Evolutionary conservation across 1,284 basidiomycete species (phyloP).

Genomic region (Rhodotorula mucilaginosa): DNA sequence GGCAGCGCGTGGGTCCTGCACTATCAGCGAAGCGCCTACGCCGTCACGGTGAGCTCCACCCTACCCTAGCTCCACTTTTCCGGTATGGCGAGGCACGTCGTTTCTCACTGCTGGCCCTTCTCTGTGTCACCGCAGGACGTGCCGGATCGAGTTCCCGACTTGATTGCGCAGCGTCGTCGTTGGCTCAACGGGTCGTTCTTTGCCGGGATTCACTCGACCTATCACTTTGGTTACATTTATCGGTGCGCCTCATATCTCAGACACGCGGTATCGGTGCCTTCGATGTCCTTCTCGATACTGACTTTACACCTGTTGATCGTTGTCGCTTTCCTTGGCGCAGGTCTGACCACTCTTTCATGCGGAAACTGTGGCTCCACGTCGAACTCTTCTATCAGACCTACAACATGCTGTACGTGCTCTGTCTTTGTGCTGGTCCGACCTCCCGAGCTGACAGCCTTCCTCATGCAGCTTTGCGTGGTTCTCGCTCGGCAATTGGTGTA

Average conservation of each 20-base stretch:
- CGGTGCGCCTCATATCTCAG: constrained; percentile 51
- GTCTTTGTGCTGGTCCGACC: neutral
- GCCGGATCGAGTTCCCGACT: constrained; percentile 65
- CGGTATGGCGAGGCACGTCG: neutral
- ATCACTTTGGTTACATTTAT: constrained; percentile 45
- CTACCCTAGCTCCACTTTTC: too few relatives aligned
- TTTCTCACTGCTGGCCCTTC: neutral
- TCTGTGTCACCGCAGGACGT: constrained; percentile 23
- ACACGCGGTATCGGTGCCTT: constrained; percentile 62
- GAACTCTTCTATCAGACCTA: constrained; percentile 89
- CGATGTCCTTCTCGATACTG: too few relatives aligned
- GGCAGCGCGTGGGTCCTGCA: constrained; percentile 82
- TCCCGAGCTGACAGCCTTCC: constrained; percentile 60
- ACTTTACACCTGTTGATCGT: too few relatives aligned
- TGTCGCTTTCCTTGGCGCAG: neutral
- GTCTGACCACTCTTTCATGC: constrained; percentile 71
- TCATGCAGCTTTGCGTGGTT: constrained; percentile 20
- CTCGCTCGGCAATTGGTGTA: constrained; percentile 74
- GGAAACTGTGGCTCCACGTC: constrained; percentile 92
- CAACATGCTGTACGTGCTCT: constrained; percentile 61
- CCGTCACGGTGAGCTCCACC: constrained; percentile 64
- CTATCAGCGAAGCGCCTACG: constrained; percentile 90
- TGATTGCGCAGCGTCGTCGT: constrained; percentile 90
- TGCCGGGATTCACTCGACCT: constrained; percentile 63
- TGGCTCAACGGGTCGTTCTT: constrained; percentile 99